Base-by-base conservation (phyloP, 2,329 filamentous ascomycete species). In the Aureobasidium sp. region DNA sequence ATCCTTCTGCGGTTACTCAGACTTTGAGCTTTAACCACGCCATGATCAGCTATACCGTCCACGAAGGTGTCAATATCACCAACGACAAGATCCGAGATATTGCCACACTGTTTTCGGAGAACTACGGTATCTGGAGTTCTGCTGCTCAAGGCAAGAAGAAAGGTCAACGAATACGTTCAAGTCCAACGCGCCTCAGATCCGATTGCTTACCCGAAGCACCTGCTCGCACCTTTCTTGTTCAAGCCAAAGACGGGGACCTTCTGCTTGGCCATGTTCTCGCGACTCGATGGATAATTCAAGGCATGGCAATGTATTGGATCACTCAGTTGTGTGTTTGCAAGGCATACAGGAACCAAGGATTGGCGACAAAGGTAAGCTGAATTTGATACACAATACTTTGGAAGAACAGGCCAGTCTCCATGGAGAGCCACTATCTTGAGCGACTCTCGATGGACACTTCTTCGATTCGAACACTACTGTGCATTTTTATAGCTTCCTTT, bases 81-180 rank as follows among this genome's bases (percentile, higher is more conserved):
- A 27, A 61, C 8, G 29, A 33, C 6, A 61, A 53, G 17, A 1
- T 61, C 15, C 15, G 29, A 5, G 37, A 54, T 50, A 6, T n/a
- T 24, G 59, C 59, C 11, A 9, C 3, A 19, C 27, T 53, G 1
- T 61, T 61, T n/a, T 53, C 48, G 14, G 35, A 33, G 6, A 44
- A 61, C 37, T 61, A 61, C 27, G 59, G 59, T 12, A 24, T 53
- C 3, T 53, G 59, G 59, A 27, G 47, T 35, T 12, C 58, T 33
- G 19, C 37, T 17, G 47, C 24, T n/a, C 5, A 61, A 45, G 9
- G 17, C 17, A 27, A 42, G 45, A 24, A n/a, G 9, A n/a, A 42
- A 42, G 58, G 58, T 29, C 58, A 31, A 39, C 58, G 58, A 9
- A 35, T 60, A n/a, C 58, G 58, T 12, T 12, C n/a, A 5, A 60